Evolutionary conservation across 306 rosid genomes (phyloP), one percentile per base, ranked within the genome.

Genomic region (Gastrolobium villosum): DNA sequence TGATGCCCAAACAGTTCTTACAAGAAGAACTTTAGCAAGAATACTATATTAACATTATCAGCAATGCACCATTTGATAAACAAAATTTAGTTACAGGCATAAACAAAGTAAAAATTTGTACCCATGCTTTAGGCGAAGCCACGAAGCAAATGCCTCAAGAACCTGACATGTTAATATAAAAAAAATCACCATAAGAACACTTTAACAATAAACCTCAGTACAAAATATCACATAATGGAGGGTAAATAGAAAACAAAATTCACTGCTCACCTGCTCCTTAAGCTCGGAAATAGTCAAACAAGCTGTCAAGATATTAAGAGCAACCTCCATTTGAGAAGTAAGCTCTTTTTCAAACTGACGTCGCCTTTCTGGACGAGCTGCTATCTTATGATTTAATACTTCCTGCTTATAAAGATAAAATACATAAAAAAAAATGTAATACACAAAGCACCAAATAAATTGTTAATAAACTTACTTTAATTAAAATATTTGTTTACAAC

Each of bases 81-180:
- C 37, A 59, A 70, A 35, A 82, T 46, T 63, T 54, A 82, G 64
- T 60, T 64, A 36, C 30, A 59, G 43, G 53, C 34, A 32, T 56
- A 71, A 57, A 79, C 50, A 72, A 32, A 72, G 73, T 53, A 43
- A 75, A 80, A 83, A 70, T 35, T 28, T 77, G 81, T 91, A 96
- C 99, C 98, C 98, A 74, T 96, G 99, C 90, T 91, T 96, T 75
- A 96, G 88, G 72, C 97, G 94, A 86, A 96, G 98, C 99, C 99
- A 96, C 68, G 99, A 93, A 85, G 97, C 92, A 91, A 96, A 96
- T 76, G 99, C 99, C 86, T 96, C 99, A 30, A 96, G 99, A 87
- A 90, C 97, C 99, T 96, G 91, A 74, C 55, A 79, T 74, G 62
- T 81, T 76, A 70, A 85, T 75, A 32, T 75, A 43, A 74, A 54